Conservation (phyloP, 208 protist genomes). For the Crithidia acanthocephali region DNA sequence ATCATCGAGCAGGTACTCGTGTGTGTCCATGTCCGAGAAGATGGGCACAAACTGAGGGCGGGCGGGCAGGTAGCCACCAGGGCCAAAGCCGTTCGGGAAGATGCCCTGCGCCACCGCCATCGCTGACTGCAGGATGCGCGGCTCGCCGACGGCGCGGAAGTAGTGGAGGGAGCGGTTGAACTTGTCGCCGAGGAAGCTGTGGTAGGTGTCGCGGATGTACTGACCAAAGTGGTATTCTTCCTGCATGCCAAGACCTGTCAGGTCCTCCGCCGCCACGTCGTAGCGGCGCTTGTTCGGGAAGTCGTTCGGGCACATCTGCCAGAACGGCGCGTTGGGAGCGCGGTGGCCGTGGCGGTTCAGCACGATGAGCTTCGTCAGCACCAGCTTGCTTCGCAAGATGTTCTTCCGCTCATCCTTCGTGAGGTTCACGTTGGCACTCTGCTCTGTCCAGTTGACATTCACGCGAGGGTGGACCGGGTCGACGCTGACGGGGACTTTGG, state of each 20-base stretch:
- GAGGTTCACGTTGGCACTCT: constrained; percentile 33
- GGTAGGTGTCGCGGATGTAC: constrained; percentile 63
- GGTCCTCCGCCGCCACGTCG: constrained; percentile 70
- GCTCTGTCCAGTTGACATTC: constrained; percentile 67
- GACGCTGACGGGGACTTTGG: constrained; percentile 2
- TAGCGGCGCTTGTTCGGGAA: constrained; percentile 51
- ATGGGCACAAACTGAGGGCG: constrained; percentile 84
- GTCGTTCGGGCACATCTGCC: constrained; percentile 75
- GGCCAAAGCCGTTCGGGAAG: constrained; percentile 83
- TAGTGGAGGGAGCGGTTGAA: constrained; percentile 83
- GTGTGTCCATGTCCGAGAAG: constrained; percentile 88
- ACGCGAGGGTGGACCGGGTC: constrained; percentile 48
- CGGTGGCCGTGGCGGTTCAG: constrained; percentile 86
- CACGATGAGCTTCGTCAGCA: constrained; percentile 76
- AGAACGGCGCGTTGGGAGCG: constrained; percentile 80
- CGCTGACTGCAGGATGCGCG: constrained; percentile 82
- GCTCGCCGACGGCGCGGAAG: constrained; percentile 86
- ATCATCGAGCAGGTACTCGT: constrained; percentile 88
- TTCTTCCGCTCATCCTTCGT: constrained; percentile 42
- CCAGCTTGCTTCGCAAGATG: constrained; percentile 49
- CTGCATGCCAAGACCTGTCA: constrained; percentile 78
- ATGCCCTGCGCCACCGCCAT: constrained; percentile 77
- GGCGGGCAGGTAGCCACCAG: constrained; percentile 64
- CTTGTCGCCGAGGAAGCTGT: constrained; percentile 60
- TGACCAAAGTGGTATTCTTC: constrained; percentile 80